Conservation (phyloP, 345 rosid genomes). For the Boechera divaricarpa region DNA sequence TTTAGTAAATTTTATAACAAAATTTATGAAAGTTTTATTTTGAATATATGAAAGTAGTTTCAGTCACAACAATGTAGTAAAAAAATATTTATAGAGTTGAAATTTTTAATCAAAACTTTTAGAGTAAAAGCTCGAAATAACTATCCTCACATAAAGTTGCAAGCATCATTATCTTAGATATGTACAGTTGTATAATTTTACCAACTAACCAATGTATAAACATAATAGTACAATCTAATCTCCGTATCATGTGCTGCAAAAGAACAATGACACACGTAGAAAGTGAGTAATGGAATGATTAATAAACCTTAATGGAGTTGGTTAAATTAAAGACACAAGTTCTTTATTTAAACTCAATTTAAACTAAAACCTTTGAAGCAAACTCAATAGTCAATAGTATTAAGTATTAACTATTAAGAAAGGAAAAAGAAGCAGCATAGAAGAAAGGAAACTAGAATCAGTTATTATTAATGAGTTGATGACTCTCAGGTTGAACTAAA, state of each 20-base stretch:
- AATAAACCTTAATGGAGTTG: slow-evolving; percentile 37
- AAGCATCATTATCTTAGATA: slow-evolving; percentile 3
- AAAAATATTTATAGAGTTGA: too few species aligned
- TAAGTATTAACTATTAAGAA: too few species aligned
- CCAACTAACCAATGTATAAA: background rate
- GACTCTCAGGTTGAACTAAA: too few species aligned
- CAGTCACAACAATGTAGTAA: too few species aligned
- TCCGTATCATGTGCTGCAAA: slow-evolving; percentile 37
- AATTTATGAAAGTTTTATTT: background rate
- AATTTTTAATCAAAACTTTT: too few species aligned
- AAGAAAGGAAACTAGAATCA: too few species aligned
- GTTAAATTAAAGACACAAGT: slow-evolving; percentile 11
- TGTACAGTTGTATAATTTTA: background rate
- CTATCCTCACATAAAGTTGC: background rate
- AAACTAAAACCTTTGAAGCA: background rate
- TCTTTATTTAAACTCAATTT: slow-evolving; percentile 14
- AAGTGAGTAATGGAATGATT: slow-evolving; percentile 39
- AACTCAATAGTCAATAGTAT: too few species aligned
- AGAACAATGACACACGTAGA: slow-evolving; percentile 37
- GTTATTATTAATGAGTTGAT: too few species aligned
- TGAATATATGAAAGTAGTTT: background rate
- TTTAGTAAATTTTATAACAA: background rate
- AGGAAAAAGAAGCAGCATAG: too few species aligned
- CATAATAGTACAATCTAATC: background rate
- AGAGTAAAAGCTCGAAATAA: background rate